Base-by-base conservation (phyloP, 164 flowering plant genomes). In the Magnolia kwangsiensis region DNA sequence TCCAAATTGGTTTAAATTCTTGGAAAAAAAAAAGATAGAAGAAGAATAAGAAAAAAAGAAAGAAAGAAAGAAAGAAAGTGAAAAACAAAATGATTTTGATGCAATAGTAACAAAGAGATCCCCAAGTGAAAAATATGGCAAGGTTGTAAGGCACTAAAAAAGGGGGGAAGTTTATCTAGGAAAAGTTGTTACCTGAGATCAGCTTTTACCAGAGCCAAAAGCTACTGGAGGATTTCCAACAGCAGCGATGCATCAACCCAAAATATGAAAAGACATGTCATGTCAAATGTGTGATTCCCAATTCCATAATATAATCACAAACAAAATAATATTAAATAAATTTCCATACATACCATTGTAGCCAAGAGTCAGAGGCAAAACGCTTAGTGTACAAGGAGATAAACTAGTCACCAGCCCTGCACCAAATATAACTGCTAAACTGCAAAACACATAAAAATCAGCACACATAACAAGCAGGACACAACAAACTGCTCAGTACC, bases 381-480 rank as follows among this genome's bases (percentile, higher is more conserved):
- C 98, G 85, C 98, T 95, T 31, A 95, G 76, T 16, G 99, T 95
- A 77, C 99, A 95, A 78, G 99, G 99, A 31, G 99, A 93, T 71
- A 95, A 89, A 84, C 98, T 95, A 55, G 99, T 93, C 24, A 95
- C 98, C 76, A 95, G 96, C 65, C 98, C 99, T 49, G 99, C 99
- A 77, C 98, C 98, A 83, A 95, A 93, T 75, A 95, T 95, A 72
- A 93, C 98, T 51, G 97, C 96, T 80, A 95, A 84, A 84, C 99
- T 93, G 92, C 73, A 78, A 71, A 63, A 16, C 11, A 31, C 78
- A 45, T 59, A 71, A 77, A 20, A 80, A 63, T 55, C 59, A 55
- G 59, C 59, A 63, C 19, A 76, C 7, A 21, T 14, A 77, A 76
- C 2, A 20, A 73, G 68, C 66, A 77, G 69, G n/a, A 65, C 29